Base-by-base conservation (phyloP, 2,329 filamentous ascomycete genomes). In the Neurospora crassa region DNA sequence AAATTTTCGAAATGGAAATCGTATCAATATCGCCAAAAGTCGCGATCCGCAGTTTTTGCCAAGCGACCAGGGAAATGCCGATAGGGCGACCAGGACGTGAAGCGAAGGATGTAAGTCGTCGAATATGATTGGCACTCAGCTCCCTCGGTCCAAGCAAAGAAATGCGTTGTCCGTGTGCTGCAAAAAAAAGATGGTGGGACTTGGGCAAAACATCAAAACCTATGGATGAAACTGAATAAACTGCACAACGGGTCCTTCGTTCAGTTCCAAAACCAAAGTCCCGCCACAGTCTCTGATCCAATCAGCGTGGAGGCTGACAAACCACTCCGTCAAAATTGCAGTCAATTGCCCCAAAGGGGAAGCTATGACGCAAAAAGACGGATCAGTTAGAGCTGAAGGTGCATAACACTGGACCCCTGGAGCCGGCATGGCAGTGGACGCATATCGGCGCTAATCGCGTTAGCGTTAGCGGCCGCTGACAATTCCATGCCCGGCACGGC, bases 331-430 rank as follows among this genome's bases (percentile, higher is more conserved):
- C 18, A 34, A 34, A 18, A 63, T 63, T 29, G 24, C 24, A 63
- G 53, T 37, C 24, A 74, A 70, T 68, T 72, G 43, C 72, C 68
- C 70, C 68, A 72, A 72, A 74, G 73, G 5, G 34, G 34, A 37
- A 37, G 34, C 73, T 73, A 76, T 76, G 75, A 76, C 75, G 75
- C 75, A 75, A 73, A 70, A 53, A 70, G 69, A 63, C 67, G 68
- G 47, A 53, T 53, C 47, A 43, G 41, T 43, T 43, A 43, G 41
- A 16, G 41, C 41, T 24, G 16, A 14, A 29, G 7, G 34, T 63
- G 53, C 53, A 34, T 63, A 37, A 63, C 14, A 63, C 53, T 63
- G 29, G 53, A 24, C 53, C 53, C 53, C 47, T 59, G 18, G 53
- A 63, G 18, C 53, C 18, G 53, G 53, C 53, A 63, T 16, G 53